phyloP scores from a whole-genome alignment of 768 basidiomycete species.

The Rhizopogon vulgaris region DNA sequence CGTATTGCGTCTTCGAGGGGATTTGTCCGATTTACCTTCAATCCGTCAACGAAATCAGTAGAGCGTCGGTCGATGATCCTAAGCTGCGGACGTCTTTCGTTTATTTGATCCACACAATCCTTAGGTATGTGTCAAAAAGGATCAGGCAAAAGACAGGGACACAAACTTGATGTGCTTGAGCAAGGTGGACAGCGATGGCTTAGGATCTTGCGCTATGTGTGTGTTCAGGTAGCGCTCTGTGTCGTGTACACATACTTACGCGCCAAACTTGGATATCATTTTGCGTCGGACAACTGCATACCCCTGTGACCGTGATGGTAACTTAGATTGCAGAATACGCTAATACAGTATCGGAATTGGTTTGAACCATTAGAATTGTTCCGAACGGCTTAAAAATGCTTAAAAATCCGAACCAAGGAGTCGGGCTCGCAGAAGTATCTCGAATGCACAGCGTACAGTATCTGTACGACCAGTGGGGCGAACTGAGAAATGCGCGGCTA shows the following conservation, averaged over 20 bases:
- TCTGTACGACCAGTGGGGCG: no score
- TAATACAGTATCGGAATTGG: no score
- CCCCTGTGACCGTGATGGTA: no score
- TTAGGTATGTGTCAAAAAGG: neutral
- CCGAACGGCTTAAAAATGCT: no score
- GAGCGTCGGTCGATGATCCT: slow-evolving; percentile 7
- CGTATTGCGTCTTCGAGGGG: slow-evolving; percentile 12
- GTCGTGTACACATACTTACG: slow-evolving; percentile 8
- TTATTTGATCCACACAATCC: slow-evolving; percentile 11
- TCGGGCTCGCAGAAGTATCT: no score
- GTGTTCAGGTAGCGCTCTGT: neutral
- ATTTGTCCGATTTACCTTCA: slow-evolving; percentile 1
- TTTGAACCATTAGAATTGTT: no score
- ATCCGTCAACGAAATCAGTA: slow-evolving; percentile 6
- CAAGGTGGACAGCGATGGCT: slow-evolving; percentile 17
- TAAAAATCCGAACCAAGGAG: no score
- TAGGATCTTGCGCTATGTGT: slow-evolving; percentile 11
- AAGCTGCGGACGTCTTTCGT: slow-evolving; percentile 8
- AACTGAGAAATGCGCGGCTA: no score
- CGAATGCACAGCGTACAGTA: no score
- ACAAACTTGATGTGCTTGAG: slow-evolving; percentile 19
- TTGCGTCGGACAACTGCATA: no score
- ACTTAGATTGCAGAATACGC: no score
- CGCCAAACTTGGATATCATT: no score
- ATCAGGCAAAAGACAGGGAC: neutral